Conservation (phyloP, 2,329 filamentous ascomycete species). For the Venturia pyrina region DNA sequence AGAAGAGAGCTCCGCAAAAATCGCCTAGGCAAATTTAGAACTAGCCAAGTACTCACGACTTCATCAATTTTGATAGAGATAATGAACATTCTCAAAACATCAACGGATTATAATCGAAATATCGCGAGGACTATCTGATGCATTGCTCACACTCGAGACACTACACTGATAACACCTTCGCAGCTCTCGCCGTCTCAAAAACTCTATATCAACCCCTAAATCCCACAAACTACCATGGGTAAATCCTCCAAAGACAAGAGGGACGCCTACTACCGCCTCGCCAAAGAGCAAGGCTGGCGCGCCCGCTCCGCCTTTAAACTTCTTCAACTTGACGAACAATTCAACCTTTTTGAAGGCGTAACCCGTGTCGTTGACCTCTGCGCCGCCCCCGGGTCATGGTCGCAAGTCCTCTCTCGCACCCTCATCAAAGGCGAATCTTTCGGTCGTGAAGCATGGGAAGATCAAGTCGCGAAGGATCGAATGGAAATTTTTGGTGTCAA, state of each 20-base stretch:
- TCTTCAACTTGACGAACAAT: conserved; percentile 90
- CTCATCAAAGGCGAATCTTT: conserved; percentile 91
- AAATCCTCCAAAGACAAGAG: conserved; percentile 99
- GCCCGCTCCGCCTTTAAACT: conserved; percentile 95
- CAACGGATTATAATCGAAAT: neutral
- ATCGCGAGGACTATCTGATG: neutral
- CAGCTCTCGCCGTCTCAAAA: neutral
- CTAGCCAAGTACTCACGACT: neutral
- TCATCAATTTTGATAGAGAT: neutral
- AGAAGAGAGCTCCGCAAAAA: neutral
- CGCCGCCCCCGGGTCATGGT: conserved; percentile 94
- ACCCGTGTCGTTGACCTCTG: conserved; percentile 92
- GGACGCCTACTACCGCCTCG: conserved; percentile 93
- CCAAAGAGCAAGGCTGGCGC: conserved; percentile 98
- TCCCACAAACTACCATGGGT: conserved; percentile 51
- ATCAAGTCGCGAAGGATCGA: conserved; percentile 60
- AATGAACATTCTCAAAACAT: neutral
- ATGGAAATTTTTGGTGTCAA: conserved; percentile 44
- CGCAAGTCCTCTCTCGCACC: conserved; percentile 86
- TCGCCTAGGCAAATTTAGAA: neutral
- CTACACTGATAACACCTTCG: neutral
- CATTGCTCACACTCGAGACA: neutral
- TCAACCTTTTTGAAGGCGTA: conserved; percentile 84
- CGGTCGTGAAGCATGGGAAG: conserved; percentile 75
- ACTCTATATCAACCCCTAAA: neutral